These are phyloP conservation scores for Leptosphaerulina australis DNA, from an alignment of 2,329 filamentous ascomycete genomes.

Conservation along the genomic window DNA sequence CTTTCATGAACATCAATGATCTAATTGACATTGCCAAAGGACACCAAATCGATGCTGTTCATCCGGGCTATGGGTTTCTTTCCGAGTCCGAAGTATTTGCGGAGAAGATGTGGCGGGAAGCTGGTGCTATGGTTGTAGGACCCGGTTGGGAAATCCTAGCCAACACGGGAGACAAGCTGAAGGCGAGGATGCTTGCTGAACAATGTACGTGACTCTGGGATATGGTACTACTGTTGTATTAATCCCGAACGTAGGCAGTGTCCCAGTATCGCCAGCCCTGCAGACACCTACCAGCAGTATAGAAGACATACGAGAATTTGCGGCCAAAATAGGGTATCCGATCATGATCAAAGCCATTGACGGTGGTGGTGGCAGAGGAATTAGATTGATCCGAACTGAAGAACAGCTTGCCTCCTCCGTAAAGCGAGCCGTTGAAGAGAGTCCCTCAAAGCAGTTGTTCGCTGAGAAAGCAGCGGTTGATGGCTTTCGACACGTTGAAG, in stretches of 20 bases:
- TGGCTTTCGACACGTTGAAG: slow-evolving; percentile 66
- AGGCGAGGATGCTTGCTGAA: slow-evolving; percentile 58
- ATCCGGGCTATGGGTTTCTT: slow-evolving; percentile 69
- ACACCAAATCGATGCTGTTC: slow-evolving; percentile 61
- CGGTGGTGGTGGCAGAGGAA: slow-evolving; percentile 66
- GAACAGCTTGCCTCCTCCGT: slow-evolving; percentile 55
- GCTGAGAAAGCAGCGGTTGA: slow-evolving; percentile 67
- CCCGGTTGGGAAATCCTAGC: slow-evolving; percentile 64
- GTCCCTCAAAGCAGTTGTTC: slow-evolving; percentile 63
- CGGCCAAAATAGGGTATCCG: slow-evolving; percentile 59
- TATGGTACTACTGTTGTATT: not conserved
- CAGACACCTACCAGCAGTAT: slow-evolving; percentile 51
- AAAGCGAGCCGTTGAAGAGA: slow-evolving; percentile 62
- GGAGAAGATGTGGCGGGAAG: slow-evolving; percentile 56
- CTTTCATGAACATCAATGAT: slow-evolving; percentile 60
- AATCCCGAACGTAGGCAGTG: slow-evolving; percentile 41
- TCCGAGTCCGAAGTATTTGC: slow-evolving; percentile 62
- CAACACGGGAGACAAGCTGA: slow-evolving; percentile 63
- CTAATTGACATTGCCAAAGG: slow-evolving; percentile 57
- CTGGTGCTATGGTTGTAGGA: slow-evolving; percentile 58
- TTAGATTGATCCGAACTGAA: slow-evolving; percentile 58
- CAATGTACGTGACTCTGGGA: slow-evolving; percentile 52
- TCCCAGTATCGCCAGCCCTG: slow-evolving; percentile 60
- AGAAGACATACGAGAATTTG: slow-evolving; percentile 61
- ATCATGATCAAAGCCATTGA: slow-evolving; percentile 70